Evolutionary conservation across 352 stramenopile species (phyloP), one percentile per base, ranked within the genome.

Genomic region (Globisporangium alternatum): DNA sequence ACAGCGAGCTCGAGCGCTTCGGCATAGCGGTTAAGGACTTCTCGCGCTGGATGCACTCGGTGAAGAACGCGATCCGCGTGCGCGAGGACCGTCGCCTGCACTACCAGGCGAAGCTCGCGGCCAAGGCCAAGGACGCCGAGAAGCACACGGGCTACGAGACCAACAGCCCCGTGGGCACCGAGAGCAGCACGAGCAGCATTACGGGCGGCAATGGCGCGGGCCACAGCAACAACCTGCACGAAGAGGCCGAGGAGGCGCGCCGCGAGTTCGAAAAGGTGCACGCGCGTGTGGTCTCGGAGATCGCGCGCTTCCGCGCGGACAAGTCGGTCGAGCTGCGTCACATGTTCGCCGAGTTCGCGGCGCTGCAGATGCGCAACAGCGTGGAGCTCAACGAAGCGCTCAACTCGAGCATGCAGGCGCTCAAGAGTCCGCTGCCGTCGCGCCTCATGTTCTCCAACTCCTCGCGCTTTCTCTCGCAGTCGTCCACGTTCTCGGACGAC

Each of bases 261-360:
- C 74, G 81, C 28, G 86, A 92, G 37, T 95, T 90, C 53, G 83
- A 95, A 60, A 70, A 72, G 10, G 78, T 95, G 43, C 86, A 95
- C 57, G 61, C 72, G 47, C 86, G 86, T 53, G 86, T 95, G n/a
- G 86, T 91, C 64, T 74, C 64, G 37, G 86, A 95, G 65, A 78
- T 93, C 53, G 59, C 76, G 56, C 79, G 82, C 33, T 95, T 93
- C 70, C 83, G 86, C 8, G 71, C 69, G 2, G 82, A 92, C 49
- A 95, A 93, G 66, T 78, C 86, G 8, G 65, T 77, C 59, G 86
- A 91, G 71, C 68, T 95, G 44, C 80, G 86, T 54, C 78, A 78
- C 19, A 63, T 95, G 59, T 95, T 92, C 55, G 65, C 85, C 21
- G 77, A 90, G 62, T 95, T 93, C 56, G 77, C 81, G 0, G 67